Percentiles rank a stretch among this genome's conserved stretches.
Evolutionary conservation across 345 rosid species (phyloP).

Genomic region (Combretum micranthum): DNA sequence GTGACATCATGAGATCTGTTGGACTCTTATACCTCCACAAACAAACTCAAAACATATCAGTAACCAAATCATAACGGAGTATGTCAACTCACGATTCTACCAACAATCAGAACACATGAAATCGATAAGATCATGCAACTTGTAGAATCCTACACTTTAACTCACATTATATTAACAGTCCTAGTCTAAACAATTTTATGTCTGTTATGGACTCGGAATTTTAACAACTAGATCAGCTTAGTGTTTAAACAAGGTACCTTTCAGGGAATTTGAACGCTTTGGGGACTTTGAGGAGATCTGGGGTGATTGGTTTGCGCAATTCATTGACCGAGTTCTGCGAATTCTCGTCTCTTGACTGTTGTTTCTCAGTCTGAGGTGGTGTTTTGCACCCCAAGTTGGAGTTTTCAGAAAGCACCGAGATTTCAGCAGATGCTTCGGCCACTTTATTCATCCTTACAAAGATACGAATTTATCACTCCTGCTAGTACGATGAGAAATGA

Average conservation of each 20-base stretch:
- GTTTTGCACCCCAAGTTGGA: slow-evolving; percentile 12
- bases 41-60: not conserved
- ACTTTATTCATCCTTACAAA: slow-evolving; percentile 27
- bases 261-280: slow-evolving; percentile 69
- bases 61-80: not conserved
- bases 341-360: slow-evolving; percentile 6
- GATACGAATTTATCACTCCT: no score
- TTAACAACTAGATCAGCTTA: not conserved
- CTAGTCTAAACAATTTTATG: no score
- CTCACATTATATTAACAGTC: no score
- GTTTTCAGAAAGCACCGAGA: slow-evolving; percentile 14
- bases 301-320: slow-evolving; percentile 40
- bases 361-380: slow-evolving; percentile 12
- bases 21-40: slow-evolving; percentile 70
- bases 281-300: slow-evolving; percentile 63
- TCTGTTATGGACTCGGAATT: not conserved
- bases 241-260: slow-evolving; percentile 30
- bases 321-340: slow-evolving; percentile 29
- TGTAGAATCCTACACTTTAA: no score
- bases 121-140: no score
- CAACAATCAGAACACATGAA: not conserved
- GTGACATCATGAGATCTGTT: slow-evolving; percentile 84
- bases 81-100: no score
- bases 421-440: slow-evolving; percentile 20
- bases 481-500: no score